Evolutionary conservation across 2,329 filamentous ascomycete genomes (phyloP), one percentile per base, ranked within the genome.

Genomic region (Pseudocercospora fijiensis): DNA sequence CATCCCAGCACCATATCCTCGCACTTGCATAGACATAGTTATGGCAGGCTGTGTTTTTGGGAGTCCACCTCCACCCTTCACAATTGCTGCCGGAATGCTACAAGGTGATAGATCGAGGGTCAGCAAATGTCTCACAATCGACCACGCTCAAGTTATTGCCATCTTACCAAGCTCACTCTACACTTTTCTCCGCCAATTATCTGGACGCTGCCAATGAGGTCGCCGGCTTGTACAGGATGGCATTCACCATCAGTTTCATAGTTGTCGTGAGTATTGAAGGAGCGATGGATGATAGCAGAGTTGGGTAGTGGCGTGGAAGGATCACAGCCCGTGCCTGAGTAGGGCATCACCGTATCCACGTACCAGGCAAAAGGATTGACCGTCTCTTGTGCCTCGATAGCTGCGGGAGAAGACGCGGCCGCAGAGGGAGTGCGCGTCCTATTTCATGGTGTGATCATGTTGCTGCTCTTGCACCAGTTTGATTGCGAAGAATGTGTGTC

Each of bases 1-100:
- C 45, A 49, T 49, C 45, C 45, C 45, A 49, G 22, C 45, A 49
- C 45, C 45, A 49, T 22, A 49, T 49, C 45, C 45, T 49, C 18
- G 45, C 45, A 49, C 45, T 49, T 13, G 45, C 45, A 49, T 49
- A 49, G 22, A 49, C 9, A 49, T 49, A 49, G 22, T 49, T 26
- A n/a, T 49, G 13, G 22, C 45, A 49, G 22, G 45, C 18, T 26
- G 45, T 49, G 22, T 49, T 49, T 13, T 49, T 9, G 18, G 45
- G 45, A 13, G 45, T 49, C 45, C 45, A 49, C 22, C 45, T 24
- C 45, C 45, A 49, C 18, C 45, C 45, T 26, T 49, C 45, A 24
- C 45, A 49, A 49, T 49, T 22, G 22, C 22, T 49, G 13, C 45
- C 45, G 13, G 45, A 49, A 49, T 49, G 45, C 45, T 41, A n/a